Evolutionary conservation across 108 stramenopile species (phyloP).

Genomic region (Mediolabrus comicus): DNA sequence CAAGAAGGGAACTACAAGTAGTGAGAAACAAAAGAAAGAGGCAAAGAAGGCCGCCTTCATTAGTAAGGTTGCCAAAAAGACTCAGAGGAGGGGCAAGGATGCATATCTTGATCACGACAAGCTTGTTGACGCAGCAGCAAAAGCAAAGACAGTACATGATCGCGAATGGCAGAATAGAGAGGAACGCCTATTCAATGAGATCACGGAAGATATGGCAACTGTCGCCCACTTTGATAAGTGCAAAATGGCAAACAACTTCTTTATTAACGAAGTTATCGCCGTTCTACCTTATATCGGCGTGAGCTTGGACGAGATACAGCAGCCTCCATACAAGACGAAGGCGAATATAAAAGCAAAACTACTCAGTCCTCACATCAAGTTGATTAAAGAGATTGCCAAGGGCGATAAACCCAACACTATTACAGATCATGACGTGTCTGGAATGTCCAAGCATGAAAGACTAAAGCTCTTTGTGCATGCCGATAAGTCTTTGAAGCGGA

Average conservation of each 20-base stretch:
- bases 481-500: neutral
- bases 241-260: neutral
- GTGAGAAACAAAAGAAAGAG: neutral
- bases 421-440: neutral
- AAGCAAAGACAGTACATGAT: neutral
- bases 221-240: too few relatives aligned
- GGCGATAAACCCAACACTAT: constrained; percentile 3
- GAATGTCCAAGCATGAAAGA: neutral
- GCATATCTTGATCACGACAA: neutral
- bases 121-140: neutral
- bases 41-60: neutral
- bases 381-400: constrained; percentile 1
- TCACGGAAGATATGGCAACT: neutral
- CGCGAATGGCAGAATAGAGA: neutral
- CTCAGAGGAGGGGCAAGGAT: neutral
- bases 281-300: neutral
- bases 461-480: neutral
- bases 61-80: too few relatives aligned
- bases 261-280: neutral
- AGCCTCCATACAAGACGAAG: neutral
- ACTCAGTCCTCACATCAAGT: neutral
- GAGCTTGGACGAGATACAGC: neutral
- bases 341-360: neutral
- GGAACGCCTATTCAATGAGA: neutral
- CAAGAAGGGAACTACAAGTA: neutral